phyloP scores from a whole-genome alignment of 1,139 yeast species.

The Kluyveromyces marxianus region DNA sequence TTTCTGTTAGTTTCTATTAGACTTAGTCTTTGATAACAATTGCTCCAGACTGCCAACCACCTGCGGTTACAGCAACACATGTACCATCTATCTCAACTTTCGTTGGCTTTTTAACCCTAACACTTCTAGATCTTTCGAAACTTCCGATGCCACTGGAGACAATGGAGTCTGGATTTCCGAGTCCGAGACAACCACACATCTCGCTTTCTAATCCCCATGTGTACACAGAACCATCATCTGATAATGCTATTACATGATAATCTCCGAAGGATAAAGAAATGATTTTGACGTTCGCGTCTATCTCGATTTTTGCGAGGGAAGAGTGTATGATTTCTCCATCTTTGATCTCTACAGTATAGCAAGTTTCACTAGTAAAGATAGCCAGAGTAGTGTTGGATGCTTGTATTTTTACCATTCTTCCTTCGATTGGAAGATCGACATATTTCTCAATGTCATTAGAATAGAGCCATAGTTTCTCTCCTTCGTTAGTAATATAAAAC shows the following conservation, averaged over 20 bases:
- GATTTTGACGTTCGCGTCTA: slow-evolving; percentile 39
- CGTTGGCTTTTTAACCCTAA: slow-evolving; percentile 40
- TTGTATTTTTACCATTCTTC: slow-evolving; percentile 23
- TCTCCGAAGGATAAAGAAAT: slow-evolving; percentile 64
- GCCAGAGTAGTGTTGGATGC: slow-evolving; percentile 37
- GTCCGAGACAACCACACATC: slow-evolving; percentile 63
- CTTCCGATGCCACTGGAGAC: slow-evolving; percentile 27
- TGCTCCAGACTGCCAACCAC: slow-evolving; percentile 82
- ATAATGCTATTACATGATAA: slow-evolving; percentile 60
- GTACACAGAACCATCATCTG: slow-evolving; percentile 50
- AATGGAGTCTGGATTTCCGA: slow-evolving; percentile 41
- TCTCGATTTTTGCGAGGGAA: slow-evolving; percentile 20
- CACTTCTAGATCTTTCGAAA: slow-evolving; percentile 32
- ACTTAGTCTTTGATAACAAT: slow-evolving; percentile 28
- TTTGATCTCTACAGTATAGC: slow-evolving; percentile 32
- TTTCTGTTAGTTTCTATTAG: not conserved
- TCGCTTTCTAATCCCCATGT: slow-evolving; percentile 67
- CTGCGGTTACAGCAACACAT: slow-evolving; percentile 50
- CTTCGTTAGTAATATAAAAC: slow-evolving; percentile 42
- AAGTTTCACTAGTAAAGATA: slow-evolving; percentile 45
- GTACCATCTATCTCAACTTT: slow-evolving; percentile 35
- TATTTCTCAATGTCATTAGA: slow-evolving; percentile 26
- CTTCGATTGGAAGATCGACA: slow-evolving; percentile 21
- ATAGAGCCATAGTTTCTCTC: slow-evolving; percentile 38
- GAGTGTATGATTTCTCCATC: slow-evolving; percentile 31